Conservation (phyloP, 495 filamentous ascomycete genomes). For the Penicillium salamii region DNA sequence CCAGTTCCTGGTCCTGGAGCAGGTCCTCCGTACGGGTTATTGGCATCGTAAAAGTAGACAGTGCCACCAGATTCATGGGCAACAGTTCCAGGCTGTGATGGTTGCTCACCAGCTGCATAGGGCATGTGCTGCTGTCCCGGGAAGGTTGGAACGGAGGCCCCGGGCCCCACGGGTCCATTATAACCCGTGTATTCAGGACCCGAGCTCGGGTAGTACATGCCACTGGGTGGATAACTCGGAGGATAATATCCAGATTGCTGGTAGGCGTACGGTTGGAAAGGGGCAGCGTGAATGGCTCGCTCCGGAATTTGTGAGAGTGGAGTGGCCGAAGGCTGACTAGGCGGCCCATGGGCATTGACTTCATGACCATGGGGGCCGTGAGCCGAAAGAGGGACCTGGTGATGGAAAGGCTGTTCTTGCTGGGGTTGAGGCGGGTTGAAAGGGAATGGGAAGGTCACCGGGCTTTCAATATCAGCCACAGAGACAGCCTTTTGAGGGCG, state of each 20-base stretch:
- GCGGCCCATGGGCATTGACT: constrained; percentile 62
- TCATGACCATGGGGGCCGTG: constrained; percentile 52
- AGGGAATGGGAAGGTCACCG: constrained; percentile 62
- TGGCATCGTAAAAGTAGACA: constrained; percentile 88
- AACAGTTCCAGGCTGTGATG: constrained; percentile 64
- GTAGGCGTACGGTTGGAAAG: constrained; percentile 79
- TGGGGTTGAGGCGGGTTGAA: constrained; percentile 72
- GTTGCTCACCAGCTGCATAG: constrained; percentile 44
- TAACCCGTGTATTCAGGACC: constrained; percentile 38
- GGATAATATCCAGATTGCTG: constrained; percentile 61
- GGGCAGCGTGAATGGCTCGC: constrained; percentile 84
- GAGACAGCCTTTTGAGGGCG: constrained; percentile 93
- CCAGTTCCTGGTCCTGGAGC: constrained; percentile 46
- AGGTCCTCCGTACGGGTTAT: constrained; percentile 56
- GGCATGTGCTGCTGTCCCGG: constrained; percentile 42
- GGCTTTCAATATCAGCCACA: constrained; percentile 89
- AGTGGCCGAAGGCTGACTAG: constrained; percentile 77
- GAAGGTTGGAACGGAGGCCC: constrained; percentile 56
- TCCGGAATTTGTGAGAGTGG: constrained; percentile 94
- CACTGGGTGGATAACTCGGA: constrained; percentile 52
- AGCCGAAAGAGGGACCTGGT: constrained; percentile 75
- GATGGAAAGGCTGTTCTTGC: constrained; percentile 82
- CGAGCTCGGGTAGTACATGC: constrained; percentile 51
- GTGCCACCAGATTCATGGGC: constrained; percentile 92
- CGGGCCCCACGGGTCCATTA: constrained; percentile 47